Base-by-base conservation (phyloP, 2,329 filamentous ascomycete genomes). In the Epichloe elymi region DNA sequence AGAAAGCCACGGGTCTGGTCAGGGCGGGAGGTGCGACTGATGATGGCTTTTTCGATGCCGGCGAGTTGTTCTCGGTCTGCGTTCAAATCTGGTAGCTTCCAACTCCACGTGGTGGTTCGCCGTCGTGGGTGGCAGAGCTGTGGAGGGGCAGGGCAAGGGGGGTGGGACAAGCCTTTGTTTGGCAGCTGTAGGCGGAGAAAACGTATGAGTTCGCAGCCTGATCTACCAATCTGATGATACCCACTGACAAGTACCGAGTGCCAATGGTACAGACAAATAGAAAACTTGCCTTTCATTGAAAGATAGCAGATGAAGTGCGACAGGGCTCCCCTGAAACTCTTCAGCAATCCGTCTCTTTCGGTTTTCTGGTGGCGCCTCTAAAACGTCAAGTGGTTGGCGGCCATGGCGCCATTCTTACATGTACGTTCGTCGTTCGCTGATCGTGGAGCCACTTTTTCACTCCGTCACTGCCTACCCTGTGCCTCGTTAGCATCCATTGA, bases 41-140 rank as follows among this genome's bases (percentile, higher is more conserved):
- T 11, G 26, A 30, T 30, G 26, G 26, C 26, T 30, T 30, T 30
- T 30, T 23, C 19, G n/a, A 15, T 40, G n/a, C 17, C 20, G 37
- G 37, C 12, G 8, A 33, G 36, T 26, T 30, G 20, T 48, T 38
- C 12, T 30, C 36, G 19, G 23, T 30, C 15, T 26, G 26, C 19
- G 8, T 33, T 37, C 33, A n/a, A 44, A 3, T 33, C 10, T n/a
- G 44, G 33, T 11, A 39, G 5, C 14, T 30, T 17, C 15, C 36
- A 12, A 43, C 39, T 41, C 41, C 35, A 45, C 48, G 48, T 50
- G 42, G 48, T 46, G 42, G 48, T 46, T 46, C 10, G 48, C 12
- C 26, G 39, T 43, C 20, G 20, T 4, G 19, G 23, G 14, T 14
- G 26, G 20, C 15, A 20, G 42, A 15, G 42, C 42, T n/a, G 33